Base-by-base conservation (phyloP, 2,329 filamentous ascomycete species). In the Colletotrichum paranaense region DNA sequence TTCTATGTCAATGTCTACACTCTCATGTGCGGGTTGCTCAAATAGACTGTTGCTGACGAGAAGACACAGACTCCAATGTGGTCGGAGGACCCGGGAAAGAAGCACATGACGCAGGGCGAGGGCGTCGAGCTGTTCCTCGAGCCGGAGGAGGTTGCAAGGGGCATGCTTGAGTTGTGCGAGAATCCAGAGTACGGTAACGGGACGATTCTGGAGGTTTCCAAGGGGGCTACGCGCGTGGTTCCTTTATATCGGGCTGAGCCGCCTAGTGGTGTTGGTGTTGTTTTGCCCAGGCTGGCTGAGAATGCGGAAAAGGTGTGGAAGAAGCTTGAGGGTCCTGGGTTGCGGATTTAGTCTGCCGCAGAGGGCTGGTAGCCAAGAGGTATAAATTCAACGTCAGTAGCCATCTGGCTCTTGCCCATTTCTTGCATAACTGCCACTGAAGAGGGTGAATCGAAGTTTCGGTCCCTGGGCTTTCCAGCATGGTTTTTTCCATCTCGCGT, bases 161-260 rank as follows among this genome's bases (percentile, higher is more conserved):
- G 76, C 67, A 83, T 82, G 78, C 76, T 79, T 68, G 75, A 77
- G 46, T 79, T 64, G 52, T 80, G 26, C 30, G 67, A 72, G 53
- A 63, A 68, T n/a, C 56, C 67, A 5, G 76, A 77, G 46, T 73
- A 80, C 30, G 78, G 79, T 53, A 67, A 82, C 56, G 80, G 80
- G 6, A 82, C 81, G 1, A 81, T 83, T 24, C 66, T 82, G 24
- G 79, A 82, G 67, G 77, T 83, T 28, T 75, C 75, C 12, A 75
- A 71, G 46, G 73, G 67, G 2, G 71, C 64, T 28, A 78, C 68
- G 56, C 75, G 80, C 42, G 78, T 80, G 1, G 77, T 82, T 3
- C 80, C 80, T 28, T 58, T 76, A 16, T 81, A 77, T 55, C 75
- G 80, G 42, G 76, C 76, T 12, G 77, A 76, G 22, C 75, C 75